Percentiles rank a stretch among this genome's conserved stretches.
These are phyloP conservation scores for Candida tropicalis DNA, from an alignment of 1,139 yeast species.

Conservation along the genomic window DNA sequence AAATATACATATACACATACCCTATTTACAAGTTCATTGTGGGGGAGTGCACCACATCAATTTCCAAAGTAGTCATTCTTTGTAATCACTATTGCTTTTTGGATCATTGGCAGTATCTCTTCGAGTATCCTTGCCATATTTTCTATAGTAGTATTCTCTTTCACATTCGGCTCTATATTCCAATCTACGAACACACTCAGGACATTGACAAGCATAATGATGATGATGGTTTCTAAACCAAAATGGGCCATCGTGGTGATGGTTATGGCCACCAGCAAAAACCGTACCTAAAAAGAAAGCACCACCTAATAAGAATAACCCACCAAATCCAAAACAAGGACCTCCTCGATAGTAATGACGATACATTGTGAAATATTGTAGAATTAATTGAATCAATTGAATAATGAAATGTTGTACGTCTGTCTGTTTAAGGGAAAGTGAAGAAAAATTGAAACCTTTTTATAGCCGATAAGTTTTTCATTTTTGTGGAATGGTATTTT, in stretches of 20 bases:
- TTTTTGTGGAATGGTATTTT: not conserved
- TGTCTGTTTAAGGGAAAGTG: too few relatives aligned
- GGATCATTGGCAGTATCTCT: not conserved
- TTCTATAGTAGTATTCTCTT: conserved; percentile 1
- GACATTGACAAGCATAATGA: conserved; percentile 11
- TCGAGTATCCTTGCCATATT: not conserved
- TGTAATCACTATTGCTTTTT: not conserved
- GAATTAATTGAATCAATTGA: not conserved
- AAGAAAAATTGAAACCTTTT: not conserved
- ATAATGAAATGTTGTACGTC: too few relatives aligned
- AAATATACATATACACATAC: not conserved
- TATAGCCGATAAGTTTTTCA: not conserved
- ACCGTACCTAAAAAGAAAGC: conserved; percentile 11
- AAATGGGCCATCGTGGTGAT: not conserved
- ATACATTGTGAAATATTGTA: not conserved
- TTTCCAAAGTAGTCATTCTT: conserved; percentile 1
- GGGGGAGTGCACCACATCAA: conserved; percentile 3
- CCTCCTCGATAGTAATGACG: conserved; percentile 5
- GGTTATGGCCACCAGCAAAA: conserved; percentile 1
- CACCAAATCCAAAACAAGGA: conserved; percentile 12
- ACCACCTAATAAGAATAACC: conserved; percentile 9
- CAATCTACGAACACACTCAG: conserved; percentile 8
- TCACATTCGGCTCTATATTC: conserved; percentile 1
- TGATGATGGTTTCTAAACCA: conserved; percentile 7
- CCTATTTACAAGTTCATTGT: not conserved